Conservation (phyloP, 306 rosid species). For the Vigna angularis region DNA sequence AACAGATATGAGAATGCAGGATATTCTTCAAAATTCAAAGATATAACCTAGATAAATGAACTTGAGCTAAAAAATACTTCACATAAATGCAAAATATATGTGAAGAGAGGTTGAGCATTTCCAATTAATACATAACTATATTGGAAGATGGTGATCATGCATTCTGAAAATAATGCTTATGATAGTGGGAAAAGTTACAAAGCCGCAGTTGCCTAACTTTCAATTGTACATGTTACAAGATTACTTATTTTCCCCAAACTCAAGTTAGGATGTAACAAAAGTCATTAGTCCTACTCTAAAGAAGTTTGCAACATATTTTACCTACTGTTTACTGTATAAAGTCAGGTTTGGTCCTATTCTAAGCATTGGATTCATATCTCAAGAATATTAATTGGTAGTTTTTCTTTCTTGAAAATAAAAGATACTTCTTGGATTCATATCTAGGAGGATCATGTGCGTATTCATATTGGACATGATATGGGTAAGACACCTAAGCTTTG, state of each 20-base stretch:
- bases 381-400: not conserved
- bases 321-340: not conserved
- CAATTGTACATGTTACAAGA: not conserved
- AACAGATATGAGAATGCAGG: not conserved
- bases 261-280: not conserved
- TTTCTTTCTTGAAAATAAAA: not conserved
- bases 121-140: constrained; percentile 6
- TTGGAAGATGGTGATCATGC: not conserved
- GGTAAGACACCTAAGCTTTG: not conserved
- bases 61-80: not conserved
- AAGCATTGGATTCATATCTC: no score
- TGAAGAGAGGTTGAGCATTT: not conserved
- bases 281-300: not conserved
- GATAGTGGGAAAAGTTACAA: not conserved
- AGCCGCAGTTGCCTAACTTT: not conserved
- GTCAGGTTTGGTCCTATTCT: not conserved
- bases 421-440: not conserved
- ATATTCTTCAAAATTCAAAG: not conserved
- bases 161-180: not conserved
- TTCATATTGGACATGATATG: not conserved
- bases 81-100: not conserved
- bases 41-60: not conserved
- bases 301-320: not conserved
- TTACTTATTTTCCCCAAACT: constrained; percentile 1
- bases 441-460: not conserved